These are phyloP conservation scores for Remersonia thermophila DNA, from an alignment of 2,329 filamentous ascomycete species.

Conservation along the genomic window DNA sequence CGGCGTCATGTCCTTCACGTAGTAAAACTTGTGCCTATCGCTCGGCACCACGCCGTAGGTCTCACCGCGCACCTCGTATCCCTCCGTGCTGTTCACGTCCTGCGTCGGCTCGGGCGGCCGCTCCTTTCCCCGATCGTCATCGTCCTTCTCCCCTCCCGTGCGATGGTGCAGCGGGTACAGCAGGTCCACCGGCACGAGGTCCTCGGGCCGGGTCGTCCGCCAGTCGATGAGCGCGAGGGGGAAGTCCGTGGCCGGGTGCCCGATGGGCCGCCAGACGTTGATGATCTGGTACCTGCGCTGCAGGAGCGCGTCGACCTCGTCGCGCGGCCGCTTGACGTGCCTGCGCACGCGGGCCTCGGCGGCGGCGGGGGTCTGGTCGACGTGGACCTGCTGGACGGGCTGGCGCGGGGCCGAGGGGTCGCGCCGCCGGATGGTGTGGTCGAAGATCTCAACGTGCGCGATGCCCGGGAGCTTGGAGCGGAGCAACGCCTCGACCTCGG, in stretches of 20 bases:
- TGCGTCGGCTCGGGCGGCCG: conserved; percentile 35
- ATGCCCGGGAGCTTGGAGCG: conserved; percentile 32
- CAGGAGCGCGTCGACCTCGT: conserved; percentile 44
- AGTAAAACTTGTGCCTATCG: conserved; percentile 49
- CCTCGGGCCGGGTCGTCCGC: conserved; percentile 42
- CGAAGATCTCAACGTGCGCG: conserved; percentile 48
- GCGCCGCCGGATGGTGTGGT: conserved; percentile 55
- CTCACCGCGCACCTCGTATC: conserved; percentile 50
- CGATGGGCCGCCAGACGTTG: conserved; percentile 60
- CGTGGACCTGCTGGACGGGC: conserved; percentile 58
- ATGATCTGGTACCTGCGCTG: conserved; percentile 52
- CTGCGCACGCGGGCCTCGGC: conserved; percentile 49
- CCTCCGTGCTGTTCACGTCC: conserved; percentile 34
- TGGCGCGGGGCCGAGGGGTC: conserved; percentile 43
- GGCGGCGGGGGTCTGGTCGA: conserved; percentile 56
- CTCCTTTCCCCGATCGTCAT: conserved; percentile 48
- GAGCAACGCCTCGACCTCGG: conserved; percentile 47
- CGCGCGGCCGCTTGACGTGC: conserved; percentile 37
- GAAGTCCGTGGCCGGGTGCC: conserved; percentile 46
- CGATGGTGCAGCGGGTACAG: conserved; percentile 42
- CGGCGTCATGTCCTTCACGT: conserved; percentile 54
- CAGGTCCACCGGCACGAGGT: conserved; percentile 49
- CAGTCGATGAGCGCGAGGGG: conserved; percentile 55
- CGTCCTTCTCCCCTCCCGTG: conserved; percentile 31
- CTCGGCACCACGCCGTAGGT: conserved; percentile 47